These are phyloP conservation scores for Trichoderma asperelloides DNA, from an alignment of 495 filamentous ascomycete species.

Conservation along the genomic window DNA sequence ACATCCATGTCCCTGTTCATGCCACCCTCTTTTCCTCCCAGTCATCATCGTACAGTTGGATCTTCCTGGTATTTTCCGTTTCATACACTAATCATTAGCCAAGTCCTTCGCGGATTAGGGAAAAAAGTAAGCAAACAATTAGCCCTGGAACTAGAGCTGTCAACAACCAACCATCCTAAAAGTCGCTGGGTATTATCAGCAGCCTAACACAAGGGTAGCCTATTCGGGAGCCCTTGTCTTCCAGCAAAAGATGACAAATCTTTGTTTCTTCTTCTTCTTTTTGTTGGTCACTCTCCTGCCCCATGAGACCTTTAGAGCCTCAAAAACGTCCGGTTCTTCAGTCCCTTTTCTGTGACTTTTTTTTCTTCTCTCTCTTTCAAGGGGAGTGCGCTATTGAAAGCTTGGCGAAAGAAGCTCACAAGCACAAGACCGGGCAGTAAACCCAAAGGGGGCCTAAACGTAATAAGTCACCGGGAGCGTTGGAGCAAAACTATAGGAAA, in stretches of 20 bases:
- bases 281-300: neutral
- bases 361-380: neutral
- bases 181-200: neutral
- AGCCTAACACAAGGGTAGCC: neutral
- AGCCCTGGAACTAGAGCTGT: neutral
- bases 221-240: neutral
- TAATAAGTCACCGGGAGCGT: too few relatives aligned
- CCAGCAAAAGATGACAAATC: neutral
- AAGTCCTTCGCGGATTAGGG: neutral
- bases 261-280: too few relatives aligned
- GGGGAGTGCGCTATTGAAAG: neutral
- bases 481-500: too few relatives aligned
- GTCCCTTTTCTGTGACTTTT: neutral
- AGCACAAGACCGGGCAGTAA: too few relatives aligned
- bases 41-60: too few relatives aligned
- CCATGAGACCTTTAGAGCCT: neutral
- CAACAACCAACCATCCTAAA: neutral
- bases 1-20: too few relatives aligned
- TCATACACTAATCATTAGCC: too few relatives aligned
- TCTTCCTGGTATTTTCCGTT: too few relatives aligned
- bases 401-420: neutral
- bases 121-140: neutral
- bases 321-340: neutral
- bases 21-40: too few relatives aligned
- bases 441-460: too few relatives aligned